Percentiles rank a stretch among this genome's conserved stretches.
phyloP scores from a whole-genome alignment of 768 basidiomycete genomes.

The Macrolepiota fuliginosa region DNA sequence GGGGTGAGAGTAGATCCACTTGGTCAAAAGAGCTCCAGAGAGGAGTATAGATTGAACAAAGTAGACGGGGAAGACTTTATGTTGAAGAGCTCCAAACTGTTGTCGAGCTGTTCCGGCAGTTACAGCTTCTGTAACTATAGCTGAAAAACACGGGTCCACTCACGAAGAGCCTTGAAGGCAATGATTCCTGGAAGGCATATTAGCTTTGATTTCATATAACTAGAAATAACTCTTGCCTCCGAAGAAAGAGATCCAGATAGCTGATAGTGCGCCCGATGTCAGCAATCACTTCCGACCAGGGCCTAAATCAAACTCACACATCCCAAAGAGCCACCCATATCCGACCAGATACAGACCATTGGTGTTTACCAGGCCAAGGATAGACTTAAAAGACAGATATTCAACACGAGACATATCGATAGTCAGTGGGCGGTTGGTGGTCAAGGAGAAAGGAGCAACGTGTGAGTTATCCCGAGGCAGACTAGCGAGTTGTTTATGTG shows the following conservation, averaged over 20 bases:
- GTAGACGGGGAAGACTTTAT: slow-evolving; percentile 73
- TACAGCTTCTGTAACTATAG: slow-evolving; percentile 2
- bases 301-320: slow-evolving; percentile 48
- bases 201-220: neutral
- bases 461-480: neutral
- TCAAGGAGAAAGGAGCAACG: neutral
- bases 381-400: slow-evolving; percentile 31
- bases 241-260: slow-evolving; percentile 68
- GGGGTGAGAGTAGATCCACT: slow-evolving; percentile 60
- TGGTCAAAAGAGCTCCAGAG: slow-evolving; percentile 50
- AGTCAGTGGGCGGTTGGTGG: slow-evolving; percentile 16
- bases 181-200: slow-evolving; percentile 48
- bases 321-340: slow-evolving; percentile 67
- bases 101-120: slow-evolving; percentile 50
- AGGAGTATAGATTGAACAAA: slow-evolving; percentile 59
- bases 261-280: slow-evolving; percentile 17
- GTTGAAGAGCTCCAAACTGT: slow-evolving; percentile 73
- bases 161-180: slow-evolving; percentile 58
- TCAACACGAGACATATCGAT: slow-evolving; percentile 17
- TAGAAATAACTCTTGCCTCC: slow-evolving; percentile 37
- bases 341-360: slow-evolving; percentile 48
- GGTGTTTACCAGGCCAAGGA: slow-evolving; percentile 31
- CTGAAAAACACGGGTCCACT: slow-evolving; percentile 19
- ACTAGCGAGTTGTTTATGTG: neutral
- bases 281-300: neutral